Base-by-base conservation (phyloP, 2,329 filamentous ascomycete species). In the Paraphoma sp. region DNA sequence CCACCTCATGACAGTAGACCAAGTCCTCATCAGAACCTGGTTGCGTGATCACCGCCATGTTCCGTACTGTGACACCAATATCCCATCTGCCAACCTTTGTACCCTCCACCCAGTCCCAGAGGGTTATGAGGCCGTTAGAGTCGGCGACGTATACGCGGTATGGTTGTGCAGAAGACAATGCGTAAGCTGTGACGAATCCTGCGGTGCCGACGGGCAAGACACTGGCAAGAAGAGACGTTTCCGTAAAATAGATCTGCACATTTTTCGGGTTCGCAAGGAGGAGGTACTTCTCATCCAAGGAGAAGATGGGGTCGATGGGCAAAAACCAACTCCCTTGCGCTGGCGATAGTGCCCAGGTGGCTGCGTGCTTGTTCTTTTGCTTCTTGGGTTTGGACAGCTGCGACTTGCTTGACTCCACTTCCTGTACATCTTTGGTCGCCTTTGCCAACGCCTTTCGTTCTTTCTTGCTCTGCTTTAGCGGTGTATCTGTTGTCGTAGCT, bases 201-300 rank as follows among this genome's bases (percentile, higher is more conserved):
- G 80, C 75, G 67, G 76, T 63, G 17, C 65, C 71, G 64, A 80
- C 63, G n/a, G 78, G 75, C 47, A 97, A 88, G 53, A 87, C 86
- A 64, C 92, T 88, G 45, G 92, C 82, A 18, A 96, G 85, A 48
- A 96, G 85, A 1, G 95, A 98, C 52, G 92, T 93, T 62, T 86
- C 82, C 30, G 91, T 86, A 1, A 91, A 90, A 76, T 95, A 96
- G 28, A 97, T 84, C 73, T 93, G 90, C 51, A 97, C 82, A 9
- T 89, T 89, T 29, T 86, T 88, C 57, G 88, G 85, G 69, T 92
- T 91, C 31, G 89, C 86, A 53, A 96, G 76, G 54, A 97, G 87
- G 40, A 97, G 74, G 76, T 73, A 84, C 79, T 83, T 81, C 64
- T 86, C 84, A 70, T 88, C 84, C n/a, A 64, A 60, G 2, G 85